Evolutionary conservation across 1,284 basidiomycete genomes (phyloP).

Genomic region (Schizopora paradoxa): DNA sequence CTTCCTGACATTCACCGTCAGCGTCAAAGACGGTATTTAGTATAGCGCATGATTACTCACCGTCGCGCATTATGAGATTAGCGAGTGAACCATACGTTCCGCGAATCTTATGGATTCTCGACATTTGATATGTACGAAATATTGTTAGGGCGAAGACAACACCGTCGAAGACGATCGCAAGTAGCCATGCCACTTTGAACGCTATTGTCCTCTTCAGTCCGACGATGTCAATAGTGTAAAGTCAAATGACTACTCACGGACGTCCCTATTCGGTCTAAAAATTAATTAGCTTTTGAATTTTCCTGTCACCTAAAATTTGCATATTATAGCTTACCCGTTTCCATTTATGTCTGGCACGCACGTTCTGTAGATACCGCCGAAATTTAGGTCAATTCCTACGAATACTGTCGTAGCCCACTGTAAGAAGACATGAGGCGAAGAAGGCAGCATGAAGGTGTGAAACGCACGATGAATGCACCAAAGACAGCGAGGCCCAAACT

Average conservation of each 20-base stretch:
- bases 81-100: neutral
- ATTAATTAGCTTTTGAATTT: neutral
- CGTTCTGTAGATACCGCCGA: slow-evolving; percentile 5
- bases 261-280: neutral
- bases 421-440: neutral
- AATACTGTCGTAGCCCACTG: slow-evolving; percentile 11
- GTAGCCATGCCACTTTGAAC: slow-evolving; percentile 3
- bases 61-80: slow-evolving; percentile 11
- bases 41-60: slow-evolving; percentile 2
- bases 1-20: slow-evolving; percentile 5
- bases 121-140: slow-evolving; percentile 4
- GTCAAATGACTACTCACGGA: slow-evolving; percentile 1
- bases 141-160: slow-evolving; percentile 10
- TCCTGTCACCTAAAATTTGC: neutral
- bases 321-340: slow-evolving; percentile 1
- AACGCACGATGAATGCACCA: slow-evolving; percentile 6
- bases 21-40: neutral
- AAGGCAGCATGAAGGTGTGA: neutral
- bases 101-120: neutral
- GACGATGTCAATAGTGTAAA: neutral
- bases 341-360: slow-evolving; percentile 9
- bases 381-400: slow-evolving; percentile 4
- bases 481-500: slow-evolving; percentile 3
- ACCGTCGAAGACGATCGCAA: slow-evolving; percentile 7
- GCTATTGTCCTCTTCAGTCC: slow-evolving; percentile 1